Evolutionary conservation across 2,329 filamentous ascomycete species (phyloP), one percentile per base, ranked within the genome.

Genomic region (Raffaelea deltoideospora): DNA sequence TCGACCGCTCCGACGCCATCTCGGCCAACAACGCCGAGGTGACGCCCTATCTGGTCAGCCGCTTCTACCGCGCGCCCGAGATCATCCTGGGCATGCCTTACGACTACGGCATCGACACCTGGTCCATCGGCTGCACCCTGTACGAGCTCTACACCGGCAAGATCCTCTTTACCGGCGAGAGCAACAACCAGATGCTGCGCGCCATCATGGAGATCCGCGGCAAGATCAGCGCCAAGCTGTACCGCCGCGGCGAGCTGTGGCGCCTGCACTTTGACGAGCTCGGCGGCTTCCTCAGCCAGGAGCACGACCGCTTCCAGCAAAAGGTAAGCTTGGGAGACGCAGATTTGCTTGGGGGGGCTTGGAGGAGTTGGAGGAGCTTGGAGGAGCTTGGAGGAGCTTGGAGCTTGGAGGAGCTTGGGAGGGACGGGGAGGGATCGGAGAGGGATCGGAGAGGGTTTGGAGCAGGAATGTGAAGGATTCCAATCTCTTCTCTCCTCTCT

Each of bases 121-220:
- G 90, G 90, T 92, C 88, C 8, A 85, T 96, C 46, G 92, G 90
- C 27, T 98, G 90, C 59, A 98, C 90, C 0, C 67, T 96, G 22
- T 98, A 93, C 56, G 90, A 98, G 59, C 67, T 98, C 29, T 96
- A 93, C 62, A 96, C 90, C 1, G 90, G 90, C 51, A 94, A 95
- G 56, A 96, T 98, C 40, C 67, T 98, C 23, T 98, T 98, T 55
- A 86, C 85, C 1, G 90, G 90, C 41, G 75, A 83, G 45, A 90
- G 84, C 60, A 98, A 98, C 64, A 98, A 98, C 53, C 86, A 94
- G 61, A 98, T 98, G 90, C 72, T 98, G 41, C 82, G 84, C 44
- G 79, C 81, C 17, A 94, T 98, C 48, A 93, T 95, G 77, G 88
- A 98, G 54, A 86, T 88, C 48, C 78, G 92, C 33, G 90, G 90